phyloP scores from a whole-genome alignment of 306 rosid genomes.

The Quercus suber region DNA sequence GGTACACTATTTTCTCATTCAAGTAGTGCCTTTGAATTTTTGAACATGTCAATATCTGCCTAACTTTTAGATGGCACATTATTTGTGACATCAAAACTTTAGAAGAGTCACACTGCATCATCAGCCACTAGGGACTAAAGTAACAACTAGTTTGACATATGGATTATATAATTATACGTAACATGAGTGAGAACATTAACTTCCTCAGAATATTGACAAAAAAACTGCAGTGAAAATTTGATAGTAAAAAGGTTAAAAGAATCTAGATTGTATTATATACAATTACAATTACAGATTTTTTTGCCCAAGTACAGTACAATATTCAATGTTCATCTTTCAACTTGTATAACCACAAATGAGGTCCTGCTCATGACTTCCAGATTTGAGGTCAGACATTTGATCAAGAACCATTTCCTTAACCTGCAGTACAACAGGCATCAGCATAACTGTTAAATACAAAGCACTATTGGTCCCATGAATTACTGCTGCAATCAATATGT shows the following conservation, averaged over 20 bases:
- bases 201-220: not conserved
- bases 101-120: not conserved
- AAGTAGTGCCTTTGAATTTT: not conserved
- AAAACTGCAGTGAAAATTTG: not conserved
- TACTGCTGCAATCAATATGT: not conserved
- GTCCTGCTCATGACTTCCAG: not conserved
- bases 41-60: not conserved
- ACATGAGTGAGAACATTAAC: not conserved
- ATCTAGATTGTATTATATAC: not conserved
- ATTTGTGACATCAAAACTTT: not conserved
- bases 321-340: not conserved
- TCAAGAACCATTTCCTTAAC: not conserved
- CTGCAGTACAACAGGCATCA: constrained; percentile 1
- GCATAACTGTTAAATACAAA: not conserved
- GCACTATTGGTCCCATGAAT: not conserved
- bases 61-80: not conserved
- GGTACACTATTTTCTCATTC: not conserved
- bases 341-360: not conserved
- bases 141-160: not conserved
- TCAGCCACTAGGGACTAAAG: no score
- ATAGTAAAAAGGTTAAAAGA: not conserved
- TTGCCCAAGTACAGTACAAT: not conserved
- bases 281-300: not conserved
- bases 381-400: not conserved
- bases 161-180: not conserved